Evolutionary conservation across 2,329 filamentous ascomycete species (phyloP), one percentile per base, ranked within the genome.

Genomic region (Colletotrichum sp.): DNA sequence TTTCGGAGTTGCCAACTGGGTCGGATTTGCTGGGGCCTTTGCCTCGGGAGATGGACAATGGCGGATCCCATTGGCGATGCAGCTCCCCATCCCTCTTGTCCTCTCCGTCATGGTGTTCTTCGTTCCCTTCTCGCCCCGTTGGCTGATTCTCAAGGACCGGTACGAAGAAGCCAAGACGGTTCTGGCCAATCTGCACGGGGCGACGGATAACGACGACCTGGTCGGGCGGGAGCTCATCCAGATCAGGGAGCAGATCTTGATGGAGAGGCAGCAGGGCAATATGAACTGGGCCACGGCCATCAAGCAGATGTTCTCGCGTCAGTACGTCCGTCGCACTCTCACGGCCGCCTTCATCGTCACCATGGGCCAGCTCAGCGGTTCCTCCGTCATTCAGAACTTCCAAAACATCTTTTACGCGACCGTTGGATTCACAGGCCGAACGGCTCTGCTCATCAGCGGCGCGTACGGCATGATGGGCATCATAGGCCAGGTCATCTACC

Each of bases 381-480:
- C 83, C 0, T 78, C 80, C 3, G 83, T 84, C 48, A 85, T 85
- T 28, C 83, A 85, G 66, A 84, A 85, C 69, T 85, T 83, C 72
- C 84, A 86, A 71, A 82, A 78, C 65, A 82, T 82, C 24, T 82
- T 85, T 57, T 85, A 85, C 70, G 79, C 79, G 6, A 78, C 79
- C 4, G 78, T 85, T 9, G 84, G 84, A 6, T 84, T 82, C 61
- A 79, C 78, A 3, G 83, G 83, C 4, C 80, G 79, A 18, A 81
- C 79, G 4, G 80, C 80, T 0, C 71, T 85, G 6, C 78, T 85
- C 13, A 85, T 85, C 68, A 82, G 80, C 48, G 83, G 80, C 1
- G 76, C 81, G 9, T 86, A 85, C 64, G 84, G 84, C 2, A 81
- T 85, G 75, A 84, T 85, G 83, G 84, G 82, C 8, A 79, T 85